phyloP scores from a whole-genome alignment of 1,284 basidiomycete genomes.

The Naganishia sp. region DNA sequence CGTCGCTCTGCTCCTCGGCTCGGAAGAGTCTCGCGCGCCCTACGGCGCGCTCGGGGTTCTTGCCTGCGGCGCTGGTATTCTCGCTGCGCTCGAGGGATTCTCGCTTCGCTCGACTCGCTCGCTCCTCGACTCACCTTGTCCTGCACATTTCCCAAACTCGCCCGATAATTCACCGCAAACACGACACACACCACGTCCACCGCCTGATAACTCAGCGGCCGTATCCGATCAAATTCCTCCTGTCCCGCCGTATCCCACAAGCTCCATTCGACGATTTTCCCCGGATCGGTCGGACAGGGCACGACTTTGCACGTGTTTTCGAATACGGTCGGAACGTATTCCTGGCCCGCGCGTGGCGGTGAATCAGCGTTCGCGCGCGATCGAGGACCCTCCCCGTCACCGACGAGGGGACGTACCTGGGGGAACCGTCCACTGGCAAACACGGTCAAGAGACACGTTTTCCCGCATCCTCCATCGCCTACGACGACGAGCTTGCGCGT shows the following conservation, averaged over 20 bases:
- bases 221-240: constrained; percentile 93
- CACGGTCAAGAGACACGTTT: constrained; percentile 58
- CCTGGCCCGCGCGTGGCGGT: too few relatives aligned
- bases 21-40: too few relatives aligned
- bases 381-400: too few relatives aligned
- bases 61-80: too few relatives aligned
- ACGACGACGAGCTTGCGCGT: constrained; percentile 90
- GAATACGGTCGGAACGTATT: constrained; percentile 97
- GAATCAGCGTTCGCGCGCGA: too few relatives aligned
- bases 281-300: constrained; percentile 66
- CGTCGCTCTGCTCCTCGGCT: too few relatives aligned
- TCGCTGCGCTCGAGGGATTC: background rate
- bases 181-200: constrained; percentile 96
- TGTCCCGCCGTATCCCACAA: constrained; percentile 99
- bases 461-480: constrained; percentile 72
- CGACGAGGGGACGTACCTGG: constrained; percentile 67
- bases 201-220: constrained; percentile 93
- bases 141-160: constrained; percentile 87
- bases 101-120: background rate
- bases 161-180: constrained; percentile 96
- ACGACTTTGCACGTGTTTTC: constrained; percentile 95
- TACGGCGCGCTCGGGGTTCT: too few relatives aligned
- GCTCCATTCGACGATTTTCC: constrained; percentile 88
- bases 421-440: constrained; percentile 98
- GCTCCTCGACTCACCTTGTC: constrained; percentile 59